Base-by-base conservation (phyloP, 2,329 filamentous ascomycete genomes). In the Talaromyces sp. region DNA sequence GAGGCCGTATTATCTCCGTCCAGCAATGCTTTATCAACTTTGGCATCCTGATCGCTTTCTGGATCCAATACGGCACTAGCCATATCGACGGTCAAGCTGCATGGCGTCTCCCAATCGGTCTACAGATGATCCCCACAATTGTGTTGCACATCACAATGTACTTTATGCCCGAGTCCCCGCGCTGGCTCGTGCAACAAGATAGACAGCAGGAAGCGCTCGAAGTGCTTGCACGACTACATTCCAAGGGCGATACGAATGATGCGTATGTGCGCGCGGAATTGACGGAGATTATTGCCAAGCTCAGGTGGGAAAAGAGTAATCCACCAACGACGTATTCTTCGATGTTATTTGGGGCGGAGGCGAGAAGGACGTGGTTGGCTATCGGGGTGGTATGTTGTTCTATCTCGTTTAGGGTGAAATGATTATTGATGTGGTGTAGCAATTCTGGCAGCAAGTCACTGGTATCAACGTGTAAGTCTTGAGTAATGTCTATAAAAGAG, bases 101-200 rank as follows among this genome's bases (percentile, higher is more conserved):
- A 43, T 82, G 68, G 66, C 68, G 74, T 1, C 72, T 82, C 50
- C 80, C 81, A 0, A 68, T 83, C 3, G 81, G 78, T 1, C 73
- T 83, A 6, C 81, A 83, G 67, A 77, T 80, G 45, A 63, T 79
- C 1, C 82, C 82, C 52, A 76, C 76, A 31, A 22, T 80, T n/a
- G 41, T 78, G 16, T 74, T 76, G 11, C 59, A 62, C n/a, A 45
- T 50, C 1, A 71, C 78, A 37, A 69, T 82, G 4, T 79, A 79
- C 50, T 65, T 62, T 43, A 22, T 65, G 43, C 64, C 64, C 13
- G 64, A 65, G n/a, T 62, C 59, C 1, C 64, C 64, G 13, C 41
- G 64, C 19, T 65, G 64, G 64, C 52, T 65, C 5, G 59, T 65
- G n/a, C 50, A 45, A 16, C 41, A 65, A 45, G 64, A 65, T 50